Conservation (phyloP, 164 flowering plant genomes). For the Piper betle region DNA sequence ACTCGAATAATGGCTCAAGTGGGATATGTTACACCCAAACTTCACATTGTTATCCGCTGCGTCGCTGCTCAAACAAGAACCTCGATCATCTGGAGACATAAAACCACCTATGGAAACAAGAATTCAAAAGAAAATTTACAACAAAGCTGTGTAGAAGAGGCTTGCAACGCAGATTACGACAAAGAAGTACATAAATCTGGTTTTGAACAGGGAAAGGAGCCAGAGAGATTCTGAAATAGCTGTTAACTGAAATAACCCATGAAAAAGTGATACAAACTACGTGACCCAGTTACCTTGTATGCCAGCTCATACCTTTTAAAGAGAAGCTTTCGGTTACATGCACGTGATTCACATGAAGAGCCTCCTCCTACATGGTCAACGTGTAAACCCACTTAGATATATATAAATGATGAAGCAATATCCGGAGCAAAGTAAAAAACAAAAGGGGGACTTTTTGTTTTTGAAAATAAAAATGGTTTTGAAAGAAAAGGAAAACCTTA, state of each 20-base stretch:
- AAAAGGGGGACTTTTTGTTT: too few relatives aligned
- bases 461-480: not conserved
- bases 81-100: slow-evolving; percentile 19
- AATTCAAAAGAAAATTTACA: not conserved
- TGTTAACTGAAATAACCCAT: not conserved
- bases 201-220: too few relatives aligned
- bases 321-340: slow-evolving; percentile 12
- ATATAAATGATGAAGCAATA: not conserved
- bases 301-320: slow-evolving; percentile 16
- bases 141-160: too few relatives aligned
- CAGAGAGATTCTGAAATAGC: too few relatives aligned
- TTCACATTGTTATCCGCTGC: slow-evolving; percentile 19
- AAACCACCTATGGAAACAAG: slow-evolving; percentile 2
- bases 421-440: too few relatives aligned
- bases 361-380: slow-evolving; percentile 21
- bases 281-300: not conserved
- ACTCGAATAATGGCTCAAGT: slow-evolving; percentile 52
- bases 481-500: slow-evolving; percentile 16
- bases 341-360: slow-evolving; percentile 13
- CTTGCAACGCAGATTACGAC: too few relatives aligned
- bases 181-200: too few relatives aligned
- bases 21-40: slow-evolving; percentile 79
- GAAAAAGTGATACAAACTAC: not conserved
- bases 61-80: slow-evolving; percentile 12
- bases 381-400: not conserved